Percentiles rank a stretch among this genome's conserved stretches.
phyloP scores from a whole-genome alignment of 2,329 filamentous ascomycete species.

The Arthrobotrys megalospora region DNA sequence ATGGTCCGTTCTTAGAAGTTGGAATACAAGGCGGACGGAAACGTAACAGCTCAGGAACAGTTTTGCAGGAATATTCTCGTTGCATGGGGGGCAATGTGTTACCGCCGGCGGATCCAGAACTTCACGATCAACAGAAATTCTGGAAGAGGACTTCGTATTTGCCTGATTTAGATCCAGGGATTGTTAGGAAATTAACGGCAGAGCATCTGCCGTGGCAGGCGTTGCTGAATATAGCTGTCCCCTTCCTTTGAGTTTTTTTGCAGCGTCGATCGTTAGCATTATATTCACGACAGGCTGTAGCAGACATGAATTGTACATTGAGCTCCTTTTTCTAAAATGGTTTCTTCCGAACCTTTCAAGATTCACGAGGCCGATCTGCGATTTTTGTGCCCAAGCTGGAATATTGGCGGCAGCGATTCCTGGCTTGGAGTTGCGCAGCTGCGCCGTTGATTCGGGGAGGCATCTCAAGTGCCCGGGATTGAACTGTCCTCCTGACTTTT shows the following conservation, averaged over 20 bases:
- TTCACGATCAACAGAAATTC: constrained; percentile 21
- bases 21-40: constrained; percentile 27
- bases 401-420: constrained; percentile 35
- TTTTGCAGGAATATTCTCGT: not conserved
- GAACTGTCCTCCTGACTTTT: constrained; percentile 24
- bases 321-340: constrained; percentile 16
- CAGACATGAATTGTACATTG: not conserved
- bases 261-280: constrained; percentile 29
- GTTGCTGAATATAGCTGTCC: constrained; percentile 31
- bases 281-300: not conserved
- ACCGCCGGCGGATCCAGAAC: constrained; percentile 11
- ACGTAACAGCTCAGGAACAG: constrained; percentile 5
- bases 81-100: constrained; percentile 11
- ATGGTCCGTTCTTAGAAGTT: not conserved
- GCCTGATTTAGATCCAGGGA: constrained; percentile 12
- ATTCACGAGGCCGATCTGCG: constrained; percentile 43
- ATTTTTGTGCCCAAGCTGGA: constrained; percentile 11
- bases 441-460: constrained; percentile 27
- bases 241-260: constrained; percentile 14
- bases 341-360: constrained; percentile 1
- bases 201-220: constrained; percentile 6
- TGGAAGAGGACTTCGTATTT: constrained; percentile 20
- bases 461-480: not conserved
- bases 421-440: not conserved
- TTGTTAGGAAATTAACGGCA: constrained; percentile 11